Base-by-base conservation (phyloP, 2,329 filamentous ascomycete genomes). In the Lasiodiplodia hormozganensis region DNA sequence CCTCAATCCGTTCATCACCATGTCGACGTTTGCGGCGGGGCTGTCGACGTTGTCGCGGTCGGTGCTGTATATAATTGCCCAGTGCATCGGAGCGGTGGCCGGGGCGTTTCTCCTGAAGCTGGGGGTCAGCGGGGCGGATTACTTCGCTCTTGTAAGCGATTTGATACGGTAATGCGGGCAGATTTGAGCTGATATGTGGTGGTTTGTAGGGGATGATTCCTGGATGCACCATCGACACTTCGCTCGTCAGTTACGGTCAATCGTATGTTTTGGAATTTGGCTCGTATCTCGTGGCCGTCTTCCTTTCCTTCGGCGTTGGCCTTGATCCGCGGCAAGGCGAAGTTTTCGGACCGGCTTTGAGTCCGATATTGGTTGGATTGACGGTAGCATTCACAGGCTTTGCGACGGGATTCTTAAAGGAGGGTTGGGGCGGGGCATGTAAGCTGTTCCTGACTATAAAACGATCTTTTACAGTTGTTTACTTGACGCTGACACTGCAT, bases 1-100 rank as follows among this genome's bases (percentile, higher is more conserved):
- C 71, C 74, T 87, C 67, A 87, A 85, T 70, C 85, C 85, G 1
- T 76, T 83, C 38, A 86, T 88, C 69, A 86, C 85, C 0, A 81
- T 87, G 57, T 80, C 83, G 2, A 85, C 85, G 2, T 83, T 88
- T 69, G 82, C 85, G 28, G 80, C 83, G 1, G 81, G 84, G 0
- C 76, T 87, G 14, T 83, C 82, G 23, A 83, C 83, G 1, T 77
- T 86, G 14, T 80, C 85, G 0, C 80, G 85, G 66, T 80, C 81
- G 18, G 73, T 85, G 0, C 68, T 86, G 11, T 86, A 86, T 68
- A 69, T 87, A 3, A 66, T 74, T 4, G 81, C 80, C 16, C 85
- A 87, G 73, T 80, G 78, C 1, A 53, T 79, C 0, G 85, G 85
- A 1, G 82, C 80, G 4, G 76, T 82, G 2, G 68, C 85, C 2